phyloP scores from a whole-genome alignment of 108 stramenopile genomes.

The Cyclostephanos invisitatus region DNA sequence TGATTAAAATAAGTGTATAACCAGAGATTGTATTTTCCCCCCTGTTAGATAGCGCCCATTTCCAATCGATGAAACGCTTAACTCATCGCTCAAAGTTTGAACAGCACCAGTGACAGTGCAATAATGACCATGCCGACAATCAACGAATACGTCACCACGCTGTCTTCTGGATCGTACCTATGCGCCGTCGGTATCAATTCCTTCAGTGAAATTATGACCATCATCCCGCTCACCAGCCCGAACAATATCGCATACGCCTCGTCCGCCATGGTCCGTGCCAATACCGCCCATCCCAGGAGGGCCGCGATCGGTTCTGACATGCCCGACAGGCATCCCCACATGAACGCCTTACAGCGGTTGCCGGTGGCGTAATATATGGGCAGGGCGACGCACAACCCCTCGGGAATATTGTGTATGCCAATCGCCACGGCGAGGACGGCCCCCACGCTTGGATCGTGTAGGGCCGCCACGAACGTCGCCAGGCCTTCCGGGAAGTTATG shows the following conservation, averaged over 20 bases:
- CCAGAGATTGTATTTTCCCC: not conserved
- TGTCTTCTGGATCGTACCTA: constrained; percentile 89
- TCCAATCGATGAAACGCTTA: not conserved
- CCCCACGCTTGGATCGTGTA: constrained; percentile 78
- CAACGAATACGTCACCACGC: constrained; percentile 82
- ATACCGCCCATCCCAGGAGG: constrained; percentile 67
- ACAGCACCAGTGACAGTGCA: constrained; percentile 88
- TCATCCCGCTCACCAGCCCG: constrained; percentile 85
- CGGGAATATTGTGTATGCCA: constrained; percentile 90
- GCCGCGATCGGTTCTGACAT: constrained; percentile 82
- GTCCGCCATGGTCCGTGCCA: constrained; percentile 53
- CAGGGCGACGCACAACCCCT: constrained; percentile 86
- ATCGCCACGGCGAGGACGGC: constrained; percentile 81
- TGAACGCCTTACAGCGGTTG: constrained; percentile 78
- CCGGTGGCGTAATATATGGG: constrained; percentile 91
- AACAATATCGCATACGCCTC: constrained; percentile 67
- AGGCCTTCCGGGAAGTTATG: constrained; percentile 95
- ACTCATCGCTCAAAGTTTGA: constrained; percentile 37
- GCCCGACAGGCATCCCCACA: constrained; percentile 75
- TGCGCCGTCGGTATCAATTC: constrained; percentile 95
- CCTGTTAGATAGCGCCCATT: not conserved
- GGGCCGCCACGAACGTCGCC: constrained; percentile 82
- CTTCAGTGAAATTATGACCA: constrained; percentile 73
- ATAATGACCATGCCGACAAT: constrained; percentile 90
- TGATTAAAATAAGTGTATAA: not conserved